Base-by-base conservation (phyloP, 371 early-diverging fungal genomes). In the Apophysomyces ossiformis region DNA sequence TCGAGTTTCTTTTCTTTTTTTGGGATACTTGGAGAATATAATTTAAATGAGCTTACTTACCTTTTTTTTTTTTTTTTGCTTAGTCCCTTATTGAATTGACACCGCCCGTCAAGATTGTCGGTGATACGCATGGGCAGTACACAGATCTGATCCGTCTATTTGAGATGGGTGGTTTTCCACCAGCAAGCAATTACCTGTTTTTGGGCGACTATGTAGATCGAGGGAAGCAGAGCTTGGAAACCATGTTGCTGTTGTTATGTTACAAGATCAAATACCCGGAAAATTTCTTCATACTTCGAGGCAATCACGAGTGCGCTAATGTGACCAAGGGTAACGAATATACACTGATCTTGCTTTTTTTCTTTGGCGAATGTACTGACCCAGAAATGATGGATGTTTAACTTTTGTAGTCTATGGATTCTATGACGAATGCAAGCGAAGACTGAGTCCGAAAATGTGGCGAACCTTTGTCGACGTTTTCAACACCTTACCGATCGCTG, bases 161-260 rank as follows among this genome's bases (percentile, higher is more conserved):
- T 77, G 93, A 92, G 71, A 86, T 84, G 87, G 66, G 89, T 78
- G 98, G 92, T 47, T 95, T 87, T 81, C 98, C 91, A 62, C 98
- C 90, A 5, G 78, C 73, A 50, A 84, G 89, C 72, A 96, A 93
- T 85, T 97, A 93, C 74, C 76, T 99, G 61, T 97, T 99, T 72
- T 73, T 99, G 44, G 97, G 98, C 9, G 99, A 99, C 74, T 99
- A 99, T 79, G 99, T 99, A 1, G 97, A 99, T 77, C 87, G 99
- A 58, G 99, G 99, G 15, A 95, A 95, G 76, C 94, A 96, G 75
- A 90, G 90, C 68, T 76, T 99, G 32, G 99, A 99, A 76, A 97
- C 98, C 4, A 98, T 99, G 63, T 81, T 93, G 57, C 78, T 98
- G 47, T 79, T 99, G 63, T 86, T 98, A 56, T 92, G 95, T 70